Base-by-base conservation (phyloP, 306 rosid genomes). In the Glycine tomentella region DNA sequence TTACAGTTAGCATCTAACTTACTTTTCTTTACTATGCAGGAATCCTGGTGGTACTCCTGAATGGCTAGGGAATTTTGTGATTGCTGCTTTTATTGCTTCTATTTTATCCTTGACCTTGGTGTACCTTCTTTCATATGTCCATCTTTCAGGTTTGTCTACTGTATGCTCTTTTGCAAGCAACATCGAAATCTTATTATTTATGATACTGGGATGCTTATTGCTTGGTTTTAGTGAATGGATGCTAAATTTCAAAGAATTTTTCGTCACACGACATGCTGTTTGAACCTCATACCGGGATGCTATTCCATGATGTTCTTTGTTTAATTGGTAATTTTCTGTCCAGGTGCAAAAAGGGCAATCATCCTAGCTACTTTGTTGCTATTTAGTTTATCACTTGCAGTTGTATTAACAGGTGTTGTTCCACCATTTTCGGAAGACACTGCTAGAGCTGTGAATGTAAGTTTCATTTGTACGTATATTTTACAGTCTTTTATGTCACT, bases 1-100 rank as follows among this genome's bases (percentile, higher is more conserved):
- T 74, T 8, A 51, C 48, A 51, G 17, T 73, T 69, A 20, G 56
- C 69, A 48, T 74, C 74, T 84, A 69, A 77, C 12, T 79, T 69
- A 76, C 46, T 49, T 68, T 86, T 62, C 72, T 53, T 68, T 84
- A 51, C 72, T 58, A 79, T 87, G 84, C 89, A 95, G 99, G 92
- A 91, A 91, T 74, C 99, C 99, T 45, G 99, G 99, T 45, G 36
- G 87, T 79, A 87, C 95, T 74, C 95, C 99, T 75, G 98, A 93
- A 46, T 95, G 99, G 99, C 87, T 93, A 72, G 98, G 96, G 71
- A 90, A 86, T 81, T 86, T 87, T 61, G 74, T 88, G 66, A 45
- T 95, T 77, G 93, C 94, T 48, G 88, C 80, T 71, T 91, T 74
- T 72, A 82, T 95, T 79, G 88, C 96, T 72, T 83, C 63, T 83